These are phyloP conservation scores for Phytophthora gonapodyides DNA, from an alignment of 352 stramenopile species.

Conservation along the genomic window DNA sequence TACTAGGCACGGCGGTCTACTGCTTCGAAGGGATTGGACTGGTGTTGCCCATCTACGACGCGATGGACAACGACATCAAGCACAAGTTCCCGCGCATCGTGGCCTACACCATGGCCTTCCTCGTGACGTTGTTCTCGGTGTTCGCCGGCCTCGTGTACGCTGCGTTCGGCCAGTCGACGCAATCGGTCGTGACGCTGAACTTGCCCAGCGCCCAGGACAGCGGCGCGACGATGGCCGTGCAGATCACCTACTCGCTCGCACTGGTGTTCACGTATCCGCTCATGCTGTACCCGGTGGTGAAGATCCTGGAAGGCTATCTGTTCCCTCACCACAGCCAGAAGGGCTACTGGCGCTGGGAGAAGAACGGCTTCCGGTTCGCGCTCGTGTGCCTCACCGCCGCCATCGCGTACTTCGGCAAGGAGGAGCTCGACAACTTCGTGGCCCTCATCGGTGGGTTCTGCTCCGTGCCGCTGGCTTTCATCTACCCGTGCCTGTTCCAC, in stretches of 20 bases:
- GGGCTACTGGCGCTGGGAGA: constrained; percentile 69
- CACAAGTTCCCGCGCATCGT: constrained; percentile 67
- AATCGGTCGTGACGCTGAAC: constrained; percentile 68
- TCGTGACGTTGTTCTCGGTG: constrained; percentile 57
- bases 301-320: constrained; percentile 71
- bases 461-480: constrained; percentile 73
- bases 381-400: constrained; percentile 66
- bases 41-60: constrained; percentile 72
- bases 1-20: constrained; percentile 69
- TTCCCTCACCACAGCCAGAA: constrained; percentile 50
- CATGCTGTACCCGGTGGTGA: constrained; percentile 74
- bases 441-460: constrained; percentile 75
- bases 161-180: constrained; percentile 52
- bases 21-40: constrained; percentile 78
- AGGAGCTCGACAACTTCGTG: constrained; percentile 74
- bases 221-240: constrained; percentile 61
- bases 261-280: constrained; percentile 75
- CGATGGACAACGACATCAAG: constrained; percentile 56
- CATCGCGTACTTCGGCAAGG: constrained; percentile 68
- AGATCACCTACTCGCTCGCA: constrained; percentile 67
- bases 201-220: constrained; percentile 56
- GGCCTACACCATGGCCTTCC: constrained; percentile 51
- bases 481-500: constrained; percentile 76
- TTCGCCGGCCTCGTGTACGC: constrained; percentile 64
- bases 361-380: constrained; percentile 67